Evolutionary conservation across 2,329 filamentous ascomycete species (phyloP).

Genomic region (Monilinia vaccinii-corymbosi): DNA sequence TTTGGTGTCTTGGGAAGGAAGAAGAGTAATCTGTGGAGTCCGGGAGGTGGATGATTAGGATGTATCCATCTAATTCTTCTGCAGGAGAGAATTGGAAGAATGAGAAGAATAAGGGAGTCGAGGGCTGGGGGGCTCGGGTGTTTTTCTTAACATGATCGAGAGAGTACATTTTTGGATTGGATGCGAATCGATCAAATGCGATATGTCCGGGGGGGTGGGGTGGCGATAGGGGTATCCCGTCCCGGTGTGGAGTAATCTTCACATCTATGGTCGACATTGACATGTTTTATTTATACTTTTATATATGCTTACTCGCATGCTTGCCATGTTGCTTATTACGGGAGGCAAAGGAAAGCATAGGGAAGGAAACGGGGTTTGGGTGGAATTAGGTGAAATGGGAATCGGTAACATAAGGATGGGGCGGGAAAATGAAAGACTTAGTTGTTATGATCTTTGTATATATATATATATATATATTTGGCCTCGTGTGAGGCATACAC

Average conservation of each 20-base stretch:
- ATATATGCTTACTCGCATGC: neutral
- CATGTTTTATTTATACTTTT: neutral
- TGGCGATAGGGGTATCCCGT: neutral
- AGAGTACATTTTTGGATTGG: neutral
- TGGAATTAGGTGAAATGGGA: neutral
- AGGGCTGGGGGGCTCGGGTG: neutral
- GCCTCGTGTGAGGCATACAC: neutral
- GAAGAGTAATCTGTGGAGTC: conserved; percentile 49
- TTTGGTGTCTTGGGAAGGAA: conserved; percentile 52
- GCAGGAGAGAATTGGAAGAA: conserved; percentile 32
- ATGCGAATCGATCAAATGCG: neutral
- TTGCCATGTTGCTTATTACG: neutral
- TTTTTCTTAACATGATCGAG: neutral
- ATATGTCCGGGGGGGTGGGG: neutral
- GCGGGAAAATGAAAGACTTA: neutral
- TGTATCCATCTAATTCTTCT: conserved; percentile 3
- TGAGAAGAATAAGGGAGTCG: neutral
- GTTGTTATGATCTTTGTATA: conserved; percentile 1
- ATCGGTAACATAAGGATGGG: neutral
- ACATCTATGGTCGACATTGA: neutral
- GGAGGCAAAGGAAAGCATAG: neutral
- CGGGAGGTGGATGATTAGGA: neutral
- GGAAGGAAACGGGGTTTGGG: neutral
- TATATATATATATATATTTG: no score
- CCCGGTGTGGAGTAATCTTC: neutral